Evolutionary conservation across 2,329 filamentous ascomycete genomes (phyloP).

Genomic region (Diaporthe capsici): DNA sequence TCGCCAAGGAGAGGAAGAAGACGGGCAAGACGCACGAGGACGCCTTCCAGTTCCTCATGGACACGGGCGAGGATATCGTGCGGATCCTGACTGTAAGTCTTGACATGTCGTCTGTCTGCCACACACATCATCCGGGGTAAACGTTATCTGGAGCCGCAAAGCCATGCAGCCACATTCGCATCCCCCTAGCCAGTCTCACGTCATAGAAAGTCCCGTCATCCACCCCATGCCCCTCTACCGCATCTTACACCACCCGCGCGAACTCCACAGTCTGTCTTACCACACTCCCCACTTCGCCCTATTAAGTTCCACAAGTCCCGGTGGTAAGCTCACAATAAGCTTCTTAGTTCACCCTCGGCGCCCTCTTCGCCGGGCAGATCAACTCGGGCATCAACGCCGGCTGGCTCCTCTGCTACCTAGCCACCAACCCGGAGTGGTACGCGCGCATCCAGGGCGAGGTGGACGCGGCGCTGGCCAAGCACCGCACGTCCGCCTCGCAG

Average conservation of each 20-base stretch:
- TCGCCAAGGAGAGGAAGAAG: conserved; percentile 61
- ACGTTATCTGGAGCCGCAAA: background rate
- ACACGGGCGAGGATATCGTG: conserved; percentile 61
- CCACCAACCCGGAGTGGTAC: conserved; percentile 62
- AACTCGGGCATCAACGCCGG: conserved; percentile 70
- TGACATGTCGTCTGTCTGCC: background rate
- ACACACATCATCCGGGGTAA: background rate
- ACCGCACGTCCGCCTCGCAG: conserved; percentile 53
- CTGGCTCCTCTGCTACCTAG: conserved; percentile 66
- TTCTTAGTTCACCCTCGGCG: conserved; percentile 63
- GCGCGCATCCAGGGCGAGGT: conserved; percentile 62
- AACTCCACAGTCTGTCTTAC: background rate
- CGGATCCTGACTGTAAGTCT: conserved; percentile 57
- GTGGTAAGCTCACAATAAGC: background rate
- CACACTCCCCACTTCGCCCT: background rate
- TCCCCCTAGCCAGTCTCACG: background rate
- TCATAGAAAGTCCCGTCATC: background rate
- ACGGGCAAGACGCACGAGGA: conserved; percentile 61
- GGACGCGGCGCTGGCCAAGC: conserved; percentile 57
- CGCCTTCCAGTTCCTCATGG: conserved; percentile 66
- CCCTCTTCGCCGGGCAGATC: conserved; percentile 69
- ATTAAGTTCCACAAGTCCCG: conserved; percentile 6
- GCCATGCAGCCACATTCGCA: background rate
- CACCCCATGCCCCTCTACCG: too few species aligned
- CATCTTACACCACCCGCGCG: background rate